Evolutionary conservation across 352 stramenopile genomes (phyloP), one percentile per base, ranked within the genome.

Genomic region (Globisporangium polare): DNA sequence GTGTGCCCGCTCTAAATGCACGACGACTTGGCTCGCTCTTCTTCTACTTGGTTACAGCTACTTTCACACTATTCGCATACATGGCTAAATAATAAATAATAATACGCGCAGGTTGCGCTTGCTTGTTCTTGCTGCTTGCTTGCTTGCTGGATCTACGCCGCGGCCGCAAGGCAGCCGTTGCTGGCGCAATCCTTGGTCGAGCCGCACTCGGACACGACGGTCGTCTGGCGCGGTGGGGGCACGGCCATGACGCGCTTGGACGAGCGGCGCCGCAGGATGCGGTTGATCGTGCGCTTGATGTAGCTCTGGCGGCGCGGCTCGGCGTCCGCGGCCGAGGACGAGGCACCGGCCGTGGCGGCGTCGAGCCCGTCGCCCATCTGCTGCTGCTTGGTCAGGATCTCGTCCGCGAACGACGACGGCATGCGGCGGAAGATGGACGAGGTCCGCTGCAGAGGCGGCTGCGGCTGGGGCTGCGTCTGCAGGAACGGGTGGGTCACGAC

Each of bases 401-500:
- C 56, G 47, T 54, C 24, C 43, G 60, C 26, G 58, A 69, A 77
- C 64, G 75, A 70, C 61, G 64, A 68, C 22, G 63, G 67, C 74
- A 64, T 56, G 67, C 31, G 69, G 52, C 60, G 60, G 53, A 66
- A 66, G 17, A 66, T 37, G 8, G 52, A 43, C 12, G 42, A n/a
- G 31, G 39, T 24, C 4, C 29, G n/a, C 15, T 13, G 15, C 33
- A 26, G 35, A 2, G 42, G 55, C n/a, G 22, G 27, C 29, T 12
- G 41, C 47, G 18, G 26, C 2, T 27, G 39, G n/a, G 26, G 13
- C n/a, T 20, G 17, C 43, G 42, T 56, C 59, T 69, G 53, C 66
- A 94, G 47, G 66, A 90, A 92, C 58, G 82, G 62, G 65, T 94
- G 84, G 13, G 65, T 46, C 22, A 90, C 70, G 47, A 94, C 80